Evolutionary conservation across 257 asterid genomes (phyloP).

Genomic region (Craterostigma plantagineum): DNA sequence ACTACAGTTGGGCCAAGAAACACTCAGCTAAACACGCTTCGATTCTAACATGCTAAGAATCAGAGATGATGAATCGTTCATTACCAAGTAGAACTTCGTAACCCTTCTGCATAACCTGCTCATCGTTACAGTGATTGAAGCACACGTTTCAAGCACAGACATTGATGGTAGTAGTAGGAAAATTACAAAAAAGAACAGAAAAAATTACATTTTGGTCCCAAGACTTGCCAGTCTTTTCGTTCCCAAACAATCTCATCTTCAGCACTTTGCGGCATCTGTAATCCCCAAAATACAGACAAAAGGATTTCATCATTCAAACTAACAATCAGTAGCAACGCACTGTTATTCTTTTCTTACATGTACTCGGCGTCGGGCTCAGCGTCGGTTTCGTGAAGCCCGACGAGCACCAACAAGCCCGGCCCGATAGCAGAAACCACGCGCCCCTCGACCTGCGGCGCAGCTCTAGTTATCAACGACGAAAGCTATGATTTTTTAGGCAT

Average conservation of each 20-base stretch:
- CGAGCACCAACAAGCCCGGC: slow-evolving; percentile 70
- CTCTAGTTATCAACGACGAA: slow-evolving; percentile 8
- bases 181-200: too few relatives aligned
- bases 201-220: slow-evolving; percentile 74
- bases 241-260: slow-evolving; percentile 74
- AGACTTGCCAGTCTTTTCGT: slow-evolving; percentile 46
- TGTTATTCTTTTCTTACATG: slow-evolving; percentile 24
- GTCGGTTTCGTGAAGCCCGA: slow-evolving; percentile 68
- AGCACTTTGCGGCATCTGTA: slow-evolving; percentile 94
- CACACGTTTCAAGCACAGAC: too few relatives aligned
- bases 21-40: not conserved
- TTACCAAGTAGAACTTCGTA: slow-evolving; percentile 71
- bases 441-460: slow-evolving; percentile 56
- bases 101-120: slow-evolving; percentile 77
- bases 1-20: slow-evolving; percentile 31
- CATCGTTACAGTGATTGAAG: too few relatives aligned
- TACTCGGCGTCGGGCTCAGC: slow-evolving; percentile 56
- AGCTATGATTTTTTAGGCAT: too few relatives aligned
- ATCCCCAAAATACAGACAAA: slow-evolving; percentile 7
- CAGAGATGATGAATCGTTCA: slow-evolving; percentile 1
- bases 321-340: not conserved
- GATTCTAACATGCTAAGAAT: not conserved
- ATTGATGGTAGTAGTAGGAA: too few relatives aligned
- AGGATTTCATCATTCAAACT: not conserved
- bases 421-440: slow-evolving; percentile 51